Base-by-base conservation (phyloP, 805 yeast genomes). In the Yamadazyma takamatsuzukensis region DNA sequence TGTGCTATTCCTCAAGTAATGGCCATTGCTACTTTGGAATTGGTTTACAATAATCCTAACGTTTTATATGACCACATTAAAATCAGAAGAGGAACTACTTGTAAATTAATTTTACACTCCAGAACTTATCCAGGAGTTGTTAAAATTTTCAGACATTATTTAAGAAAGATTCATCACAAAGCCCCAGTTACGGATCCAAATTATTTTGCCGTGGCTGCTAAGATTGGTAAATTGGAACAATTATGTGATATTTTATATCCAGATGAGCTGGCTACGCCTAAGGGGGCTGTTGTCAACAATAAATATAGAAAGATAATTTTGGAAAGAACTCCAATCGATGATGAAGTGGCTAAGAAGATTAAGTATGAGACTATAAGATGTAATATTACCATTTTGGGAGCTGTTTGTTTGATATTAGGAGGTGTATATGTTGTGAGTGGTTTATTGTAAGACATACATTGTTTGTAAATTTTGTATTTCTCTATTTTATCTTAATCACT, bases 1-100 rank as follows among this genome's bases (percentile, higher is more conserved):
- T 89, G 97, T 66, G 86, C 97, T 8, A 93, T 93, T 53, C 99
- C 99, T 13, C 99, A 93, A 64, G 97, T 90, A 13, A 93, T 93
- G 98, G 96, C 97, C 22, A 83, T 93, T 56, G 97, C 98, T 11
- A 87, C 97, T 1, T 71, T 93, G 47, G 87, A 90, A 15, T 68
- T 80, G 32, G 83, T 93, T 21, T 89, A 83, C 72, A 79, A 83
- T 53, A 93, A 93, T 63, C 80, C 82, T 3, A 51, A 64, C 3
- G 83, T 90, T 3, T 75, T 90, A 52, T 72, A 78, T 27, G 56
- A 60, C 23, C 78, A 84, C 53, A 83, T 90, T 44, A 93, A 93
- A 68, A 83, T 93, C 56, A 76, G 97, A 61, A 87, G 86, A 63
- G 96, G 96, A 9, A 76, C 83, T 21, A 82, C 97, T 0, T 81